These are phyloP conservation scores for Penicillium arizonense DNA, from an alignment of 495 filamentous ascomycete genomes.

Conservation along the genomic window DNA sequence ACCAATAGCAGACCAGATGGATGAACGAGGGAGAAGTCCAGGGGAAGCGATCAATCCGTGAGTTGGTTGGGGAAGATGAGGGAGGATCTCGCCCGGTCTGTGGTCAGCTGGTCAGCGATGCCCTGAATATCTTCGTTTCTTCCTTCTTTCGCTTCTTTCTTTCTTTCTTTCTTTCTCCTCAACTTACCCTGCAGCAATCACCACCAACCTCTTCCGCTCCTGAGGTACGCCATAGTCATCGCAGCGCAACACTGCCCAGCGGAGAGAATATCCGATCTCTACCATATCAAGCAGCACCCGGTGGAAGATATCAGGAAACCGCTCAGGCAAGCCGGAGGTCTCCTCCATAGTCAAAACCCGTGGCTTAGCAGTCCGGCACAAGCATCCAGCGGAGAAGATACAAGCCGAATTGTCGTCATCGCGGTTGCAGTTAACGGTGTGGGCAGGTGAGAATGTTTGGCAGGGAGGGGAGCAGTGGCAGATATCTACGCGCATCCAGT, in stretches of 20 bases:
- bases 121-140: neutral
- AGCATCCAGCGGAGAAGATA: slow-evolving; percentile 58
- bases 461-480: slow-evolving; percentile 84
- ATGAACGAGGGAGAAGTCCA: slow-evolving; percentile 31
- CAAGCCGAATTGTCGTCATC: slow-evolving; percentile 75
- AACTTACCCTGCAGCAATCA: slow-evolving; percentile 74
- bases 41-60: slow-evolving; percentile 39
- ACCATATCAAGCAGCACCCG: slow-evolving; percentile 64
- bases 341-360: slow-evolving; percentile 83
- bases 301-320: slow-evolving; percentile 52
- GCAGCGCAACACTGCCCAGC: slow-evolving; percentile 53
- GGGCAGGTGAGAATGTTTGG: slow-evolving; percentile 75
- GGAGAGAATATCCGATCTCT: slow-evolving; percentile 65
- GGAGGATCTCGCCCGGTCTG: slow-evolving; percentile 74
- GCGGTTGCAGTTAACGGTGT: slow-evolving; percentile 60
- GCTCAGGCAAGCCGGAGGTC: slow-evolving; percentile 62
- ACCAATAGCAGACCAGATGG: slow-evolving; percentile 47
- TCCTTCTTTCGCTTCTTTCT: neutral
- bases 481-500: slow-evolving; percentile 57
- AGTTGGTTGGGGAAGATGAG: slow-evolving; percentile 65
- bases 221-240: slow-evolving; percentile 62
- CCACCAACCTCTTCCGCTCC: slow-evolving; percentile 61
- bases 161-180: neutral
- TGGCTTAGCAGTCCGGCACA: slow-evolving; percentile 61
- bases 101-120: slow-evolving; percentile 16